A percentile compares a stretch with the other conserved stretches of the same genome.
Evolutionary conservation across 2,329 filamentous ascomycete species (phyloP).

Genomic region (Aureobasidium uvarum): DNA sequence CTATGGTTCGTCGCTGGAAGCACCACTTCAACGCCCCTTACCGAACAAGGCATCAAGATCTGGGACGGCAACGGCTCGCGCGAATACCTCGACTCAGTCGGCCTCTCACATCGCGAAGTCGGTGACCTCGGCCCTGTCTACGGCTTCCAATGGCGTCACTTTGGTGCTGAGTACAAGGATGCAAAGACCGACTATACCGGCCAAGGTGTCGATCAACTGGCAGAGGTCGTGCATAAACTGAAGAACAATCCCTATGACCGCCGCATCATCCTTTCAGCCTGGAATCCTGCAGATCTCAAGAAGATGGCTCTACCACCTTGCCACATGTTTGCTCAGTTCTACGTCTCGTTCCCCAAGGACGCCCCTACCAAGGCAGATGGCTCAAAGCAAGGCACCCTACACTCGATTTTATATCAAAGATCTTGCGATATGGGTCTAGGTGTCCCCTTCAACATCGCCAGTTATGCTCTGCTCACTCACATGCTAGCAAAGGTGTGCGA

Average conservation of each 20-base stretch:
- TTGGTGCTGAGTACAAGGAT: conserved; percentile 85
- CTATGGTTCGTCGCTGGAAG: conserved; percentile 91
- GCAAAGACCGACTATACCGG: conserved; percentile 77
- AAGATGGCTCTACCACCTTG: conserved; percentile 93
- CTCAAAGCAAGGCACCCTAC: conserved; percentile 63
- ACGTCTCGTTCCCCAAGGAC: conserved; percentile 68
- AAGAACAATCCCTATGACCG: conserved; percentile 82
- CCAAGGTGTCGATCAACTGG: conserved; percentile 88
- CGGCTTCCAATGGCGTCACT: conserved; percentile 98
- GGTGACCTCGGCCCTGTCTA: conserved; percentile 96
- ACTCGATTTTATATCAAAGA: conserved; percentile 89
- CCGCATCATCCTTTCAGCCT: conserved; percentile 84
- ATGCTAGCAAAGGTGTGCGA: conserved; percentile 90
- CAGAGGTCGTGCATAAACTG: conserved; percentile 84
- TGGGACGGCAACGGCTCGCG: conserved; percentile 98
- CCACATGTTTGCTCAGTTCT: conserved; percentile 98
- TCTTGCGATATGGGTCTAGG: conserved; percentile 97
- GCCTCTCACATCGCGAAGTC: conserved; percentile 74
- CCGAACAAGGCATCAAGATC: conserved; percentile 82
- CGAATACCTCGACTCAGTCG: conserved; percentile 81
- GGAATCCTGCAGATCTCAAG: conserved; percentile 84
- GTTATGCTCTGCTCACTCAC: conserved; percentile 88
- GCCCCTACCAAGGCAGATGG: conserved; percentile 35
- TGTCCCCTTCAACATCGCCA: conserved; percentile 96
- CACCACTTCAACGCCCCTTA: conserved; percentile 76